Evolutionary conservation across 331 rosid genomes (phyloP), one percentile per base, ranked within the genome.

Genomic region (Quercus phellos): DNA sequence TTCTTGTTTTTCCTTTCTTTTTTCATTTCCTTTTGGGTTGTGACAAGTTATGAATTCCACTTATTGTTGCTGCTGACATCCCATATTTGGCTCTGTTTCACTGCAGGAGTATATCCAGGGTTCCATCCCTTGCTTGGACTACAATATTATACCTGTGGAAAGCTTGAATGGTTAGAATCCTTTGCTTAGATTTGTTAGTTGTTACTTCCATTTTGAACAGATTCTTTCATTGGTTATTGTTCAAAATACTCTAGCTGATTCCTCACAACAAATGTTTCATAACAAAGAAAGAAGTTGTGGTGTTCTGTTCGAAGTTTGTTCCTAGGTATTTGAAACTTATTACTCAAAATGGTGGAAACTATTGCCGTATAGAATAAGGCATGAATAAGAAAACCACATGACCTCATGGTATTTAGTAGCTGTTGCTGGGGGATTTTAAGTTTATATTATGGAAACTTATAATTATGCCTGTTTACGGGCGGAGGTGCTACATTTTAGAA

Each of bases 61-160:
- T 18, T 64, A 22, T 73, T n/a, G 27, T 22, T 75, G 76, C 73
- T 74, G 73, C 81, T 80, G 72, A 53, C 46, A 43, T 77, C 79
- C 73, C 51, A 19, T 56, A 60, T 74, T 70, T 76, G 38, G 72
- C 56, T 67, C 43, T 74, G 70, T 71, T 78, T 50, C 43, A 60
- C 32, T 77, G 83, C 86, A 94, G 98, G 93, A 79, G 85, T 84
- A 56, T 94, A 94, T 87, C 95, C 86, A 26, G 87, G 87, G 51
- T 86, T 82, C 69, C 97, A 94, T 86, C 98, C 98, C 21, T 78
- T 90, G 83, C 96, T 94, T 73, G 97, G 97, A 54, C 84, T 94
- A 91, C 98, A 92, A 74, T 90, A 85, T 75, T 94, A 89, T 86
- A 86, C 98, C 10, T 84, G 93, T 80, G 98, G 98, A 77, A 94